Base-by-base conservation (phyloP, 2,329 filamentous ascomycete species). In the Boeremia lycopersici region DNA sequence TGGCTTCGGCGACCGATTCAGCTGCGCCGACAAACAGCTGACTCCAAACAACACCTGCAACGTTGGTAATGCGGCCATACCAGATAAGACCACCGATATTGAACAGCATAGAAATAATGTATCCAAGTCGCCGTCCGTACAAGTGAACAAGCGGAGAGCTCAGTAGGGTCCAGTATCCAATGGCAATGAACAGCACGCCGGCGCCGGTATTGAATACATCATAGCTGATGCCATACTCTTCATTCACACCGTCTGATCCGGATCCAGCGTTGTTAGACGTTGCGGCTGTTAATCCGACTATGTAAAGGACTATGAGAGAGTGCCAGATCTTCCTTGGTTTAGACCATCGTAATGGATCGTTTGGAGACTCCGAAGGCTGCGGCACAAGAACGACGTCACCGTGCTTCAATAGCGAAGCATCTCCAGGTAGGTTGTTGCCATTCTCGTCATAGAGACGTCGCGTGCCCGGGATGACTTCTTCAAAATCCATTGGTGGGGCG, bases 341-440 rank as follows among this genome's bases (percentile, higher is more conserved):
- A 9, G 69, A 71, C 82, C 81, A 84, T 63, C 82, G 82, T 46
- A 83, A 68, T 0, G 81, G 81, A 52, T 84, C 81, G 35, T 78
- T 73, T 2, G 76, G 73, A 41, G 81, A 78, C 31, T 57, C 75
- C 47, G 76, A 78, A 0, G 81, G 81, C 64, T 83, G 80, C 2
- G 81, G 81, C 30, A 82, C 81, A 50, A 83, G 72, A 28, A 81
- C 75, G 1, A 77, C 81, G 36, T 65, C 60, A 41, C 69, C 73
- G 17, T 71, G 64, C 30, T 69, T 57, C 13, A 53, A 33, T 19
- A 62, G 60, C 23, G 57, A 62, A 30, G 43, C 44, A 45, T 62
- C 60, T 30, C 69, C 68, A 12, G 69, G 70, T 57, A 75, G 70
- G 13, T 74, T 58, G n/a, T 66, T 59, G 51, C 58, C 62, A 34